Evolutionary conservation across 2,329 filamentous ascomycete genomes (phyloP), one percentile per base, ranked within the genome.

Genomic region (Pseudocercospora eumusae): DNA sequence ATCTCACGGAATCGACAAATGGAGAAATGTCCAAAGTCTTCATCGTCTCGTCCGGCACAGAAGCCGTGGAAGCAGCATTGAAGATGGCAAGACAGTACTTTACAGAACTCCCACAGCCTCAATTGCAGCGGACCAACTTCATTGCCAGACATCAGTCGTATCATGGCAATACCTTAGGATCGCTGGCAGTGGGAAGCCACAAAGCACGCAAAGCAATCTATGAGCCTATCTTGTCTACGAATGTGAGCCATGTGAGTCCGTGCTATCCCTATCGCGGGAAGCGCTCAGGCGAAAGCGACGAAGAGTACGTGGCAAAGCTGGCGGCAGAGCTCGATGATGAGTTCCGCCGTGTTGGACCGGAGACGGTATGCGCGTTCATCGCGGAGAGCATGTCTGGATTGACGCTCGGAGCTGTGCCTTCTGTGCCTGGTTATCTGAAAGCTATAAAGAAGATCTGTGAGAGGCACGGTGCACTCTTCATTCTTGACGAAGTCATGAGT

Each of bases 391-490:
- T 80, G 3, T 79, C 80, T 1, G 79, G 80, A 1, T 78, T 78
- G 50, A 66, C 66, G 0, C 36, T 68, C 5, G 85, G 84, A 2
- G 83, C 81, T 58, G 80, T 84, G 0, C 77, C 83, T 0, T 70
- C 84, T 0, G 75, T 82, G 0, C 70, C 73, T 1, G 84, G 84
- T 0, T 88, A 88, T 58, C 80, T 86, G 64, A 70, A 77, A n/a
- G 82, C 80, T 8, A 77, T 86, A 62, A 78, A 81, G 56, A 70
- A 73, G 0, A 76, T 88, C 0, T 88, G 86, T 70, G 77, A 83
- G 21, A 80, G 80, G 59, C 75, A 87, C 60, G 83, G 82, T 1
- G 81, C 82, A 0, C 77, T 88, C 1, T 76, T 87, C 4, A 79
- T 85, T n/a, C 64, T 85, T 0, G 84, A 86, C 59, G 82, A 86